Conservation (phyloP, 495 filamentous ascomycete genomes). For the Ascobolus immersus region DNA sequence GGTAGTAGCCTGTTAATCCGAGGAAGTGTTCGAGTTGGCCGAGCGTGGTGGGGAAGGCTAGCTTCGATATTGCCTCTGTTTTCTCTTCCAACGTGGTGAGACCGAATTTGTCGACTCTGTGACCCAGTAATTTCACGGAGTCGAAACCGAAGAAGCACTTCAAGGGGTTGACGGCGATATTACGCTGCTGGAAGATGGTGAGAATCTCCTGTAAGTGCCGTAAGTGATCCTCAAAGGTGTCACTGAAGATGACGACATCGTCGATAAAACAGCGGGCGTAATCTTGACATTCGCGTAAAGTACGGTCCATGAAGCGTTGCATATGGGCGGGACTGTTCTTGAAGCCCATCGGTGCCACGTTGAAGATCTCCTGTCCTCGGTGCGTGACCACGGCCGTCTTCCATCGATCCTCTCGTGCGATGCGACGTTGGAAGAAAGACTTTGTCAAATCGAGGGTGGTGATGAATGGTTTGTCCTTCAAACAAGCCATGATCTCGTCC, state of each 20-base stretch:
- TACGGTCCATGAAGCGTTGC: too few species aligned
- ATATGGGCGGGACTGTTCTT: too few species aligned
- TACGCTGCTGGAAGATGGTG: neutral
- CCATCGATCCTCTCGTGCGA: too few species aligned
- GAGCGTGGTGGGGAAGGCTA: neutral
- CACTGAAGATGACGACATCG: neutral
- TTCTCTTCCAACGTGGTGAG: slow-evolving; percentile 1
- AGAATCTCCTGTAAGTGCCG: neutral
- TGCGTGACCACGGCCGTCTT: too few species aligned
- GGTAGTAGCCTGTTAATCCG: slow-evolving; percentile 1
- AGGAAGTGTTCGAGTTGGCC: neutral
- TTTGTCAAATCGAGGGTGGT: too few species aligned
- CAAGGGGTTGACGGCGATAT: neutral
- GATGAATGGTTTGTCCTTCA: too few species aligned
- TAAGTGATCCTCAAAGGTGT: neutral
- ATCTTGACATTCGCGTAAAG: too few species aligned
- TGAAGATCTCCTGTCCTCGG: too few species aligned
- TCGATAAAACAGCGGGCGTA: too few species aligned
- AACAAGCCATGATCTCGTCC: too few species aligned
- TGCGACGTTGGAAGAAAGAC: too few species aligned
- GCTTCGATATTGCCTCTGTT: neutral
- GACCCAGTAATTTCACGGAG: neutral
- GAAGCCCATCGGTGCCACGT: too few species aligned
- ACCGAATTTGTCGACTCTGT: neutral
- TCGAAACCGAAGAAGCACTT: neutral